A percentile compares a stretch with the other conserved stretches of the same genome.
phyloP scores from a whole-genome alignment of 2,329 filamentous ascomycete genomes.

The Cordyceps militaris region DNA sequence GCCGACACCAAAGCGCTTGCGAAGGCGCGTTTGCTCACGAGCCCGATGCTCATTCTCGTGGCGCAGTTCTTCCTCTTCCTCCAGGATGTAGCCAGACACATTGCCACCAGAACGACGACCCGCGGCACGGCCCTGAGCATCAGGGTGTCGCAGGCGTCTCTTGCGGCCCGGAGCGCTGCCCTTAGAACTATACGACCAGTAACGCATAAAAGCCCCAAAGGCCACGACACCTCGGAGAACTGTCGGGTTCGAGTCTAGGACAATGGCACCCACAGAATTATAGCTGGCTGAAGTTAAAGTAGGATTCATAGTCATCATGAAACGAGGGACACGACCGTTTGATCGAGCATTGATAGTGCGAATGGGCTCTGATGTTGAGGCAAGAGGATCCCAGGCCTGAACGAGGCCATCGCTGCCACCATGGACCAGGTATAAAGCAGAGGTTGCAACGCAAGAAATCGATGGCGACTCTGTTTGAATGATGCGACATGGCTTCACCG shows the following conservation, averaged over 20 bases:
- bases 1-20: conserved; percentile 76
- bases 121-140: conserved; percentile 43
- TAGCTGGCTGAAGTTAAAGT: conserved; percentile 64
- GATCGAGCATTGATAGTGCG: conserved; percentile 83
- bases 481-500: conserved; percentile 63
- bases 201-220: conserved; percentile 79
- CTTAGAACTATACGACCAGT: conserved; percentile 88
- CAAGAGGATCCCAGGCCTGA: conserved; percentile 94
- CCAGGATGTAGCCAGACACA: conserved; percentile 73
- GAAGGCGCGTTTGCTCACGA: conserved; percentile 63
- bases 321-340: conserved; percentile 72
- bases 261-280: conserved; percentile 75
- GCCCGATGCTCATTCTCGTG: conserved; percentile 60
- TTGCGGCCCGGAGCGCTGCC: conserved; percentile 71
- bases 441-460: conserved; percentile 74
- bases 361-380: conserved; percentile 69
- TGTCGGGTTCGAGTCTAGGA: conserved; percentile 80
- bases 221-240: conserved; percentile 79
- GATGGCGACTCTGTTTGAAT: conserved; percentile 88
- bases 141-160: conserved; percentile 66
- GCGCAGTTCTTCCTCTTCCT: conserved; percentile 76
- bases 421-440: conserved; percentile 81
- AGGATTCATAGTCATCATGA: conserved; percentile 49
- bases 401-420: conserved; percentile 92
- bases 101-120: conserved; percentile 56